Conservation (phyloP, 2,329 filamentous ascomycete species). For the Fusarium illudens region DNA sequence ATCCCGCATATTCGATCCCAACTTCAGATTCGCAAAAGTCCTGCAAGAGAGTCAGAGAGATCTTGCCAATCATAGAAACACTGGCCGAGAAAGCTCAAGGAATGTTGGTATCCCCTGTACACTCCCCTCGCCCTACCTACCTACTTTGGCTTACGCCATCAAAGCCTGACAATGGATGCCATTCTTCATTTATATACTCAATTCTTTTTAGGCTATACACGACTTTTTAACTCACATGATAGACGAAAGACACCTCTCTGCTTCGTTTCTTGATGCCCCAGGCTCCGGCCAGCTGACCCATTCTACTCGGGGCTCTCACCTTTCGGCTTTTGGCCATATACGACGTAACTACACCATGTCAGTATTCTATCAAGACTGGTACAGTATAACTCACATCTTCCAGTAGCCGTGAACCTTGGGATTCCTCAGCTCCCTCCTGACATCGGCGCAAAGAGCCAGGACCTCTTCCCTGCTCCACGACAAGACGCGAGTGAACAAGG, state of each 20-base stretch:
- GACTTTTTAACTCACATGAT: too few relatives aligned
- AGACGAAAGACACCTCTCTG: background rate
- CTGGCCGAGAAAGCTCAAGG: background rate
- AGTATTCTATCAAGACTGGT: background rate
- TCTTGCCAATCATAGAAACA: background rate
- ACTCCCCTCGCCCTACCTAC: too few relatives aligned
- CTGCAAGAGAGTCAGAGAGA: background rate
- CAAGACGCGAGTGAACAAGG: conserved; percentile 12
- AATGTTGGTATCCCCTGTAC: too few relatives aligned
- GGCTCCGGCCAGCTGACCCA: background rate
- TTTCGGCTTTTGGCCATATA: background rate
- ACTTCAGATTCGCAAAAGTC: background rate
- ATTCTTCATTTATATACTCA: too few relatives aligned
- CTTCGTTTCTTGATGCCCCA: background rate
- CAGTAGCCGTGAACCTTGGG: conserved; percentile 20
- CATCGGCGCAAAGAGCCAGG: conserved; percentile 7
- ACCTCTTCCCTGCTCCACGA: conserved; percentile 17
- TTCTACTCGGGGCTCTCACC: background rate
- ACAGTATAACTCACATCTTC: conserved; percentile 8
- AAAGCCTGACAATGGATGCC: too few relatives aligned
- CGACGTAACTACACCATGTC: background rate
- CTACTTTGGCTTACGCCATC: too few relatives aligned
- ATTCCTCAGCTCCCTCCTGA: conserved; percentile 18
- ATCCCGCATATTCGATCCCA: background rate
- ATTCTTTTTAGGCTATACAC: too few relatives aligned